Base-by-base conservation (phyloP, 352 stramenopile species). In the Pythium phragmitis region DNA sequence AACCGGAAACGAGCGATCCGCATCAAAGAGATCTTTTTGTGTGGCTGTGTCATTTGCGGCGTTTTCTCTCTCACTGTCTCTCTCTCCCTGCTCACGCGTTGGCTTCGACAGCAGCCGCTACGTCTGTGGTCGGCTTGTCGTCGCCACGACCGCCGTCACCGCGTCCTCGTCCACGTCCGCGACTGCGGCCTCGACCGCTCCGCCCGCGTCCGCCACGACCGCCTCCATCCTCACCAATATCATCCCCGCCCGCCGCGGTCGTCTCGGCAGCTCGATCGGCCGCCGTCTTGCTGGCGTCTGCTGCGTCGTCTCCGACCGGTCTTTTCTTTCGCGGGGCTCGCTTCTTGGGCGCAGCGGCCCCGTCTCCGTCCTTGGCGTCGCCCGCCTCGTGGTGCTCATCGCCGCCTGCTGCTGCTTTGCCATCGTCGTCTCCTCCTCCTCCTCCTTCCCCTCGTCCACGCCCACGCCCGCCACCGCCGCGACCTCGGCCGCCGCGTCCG, bases 121-220 rank as follows among this genome's bases (percentile, higher is more conserved):
- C 23, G 1, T 17, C 39, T 12, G 39, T 19, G 4, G 37, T 37
- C 2, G 28, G 19, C 23, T 59, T 54, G 26, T n/a, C 39, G 26
- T 62, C 53, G 0, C 55, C 63, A 23, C 54, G 75, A 51, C 72
- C 67, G 33, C 70, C 70, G 57, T 76, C 59, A 36, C 73, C 69
- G 52, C 74, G 63, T 45, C 78, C 78, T 61, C 76, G 77, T 2
- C 70, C 73, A 65, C 69, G 4, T 28, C 71, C n/a, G 49, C 73
- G 23, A 53, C 65, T 30, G 56, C 71, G 17, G 46, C 63, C 65
- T 30, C 61, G 47, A 67, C 63, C 63, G n/a, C 56, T 34, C 41
- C 66, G 55, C 0, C 66, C 62, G 5, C 65, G 26, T 3, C 68
- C 52, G 30, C 68, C 57, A 14, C 68, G 57, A 45, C 45, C 48